Evolutionary conservation across 2,329 filamentous ascomycete species (phyloP), one percentile per base, ranked within the genome.

Genomic region (Colletotrichum horii): DNA sequence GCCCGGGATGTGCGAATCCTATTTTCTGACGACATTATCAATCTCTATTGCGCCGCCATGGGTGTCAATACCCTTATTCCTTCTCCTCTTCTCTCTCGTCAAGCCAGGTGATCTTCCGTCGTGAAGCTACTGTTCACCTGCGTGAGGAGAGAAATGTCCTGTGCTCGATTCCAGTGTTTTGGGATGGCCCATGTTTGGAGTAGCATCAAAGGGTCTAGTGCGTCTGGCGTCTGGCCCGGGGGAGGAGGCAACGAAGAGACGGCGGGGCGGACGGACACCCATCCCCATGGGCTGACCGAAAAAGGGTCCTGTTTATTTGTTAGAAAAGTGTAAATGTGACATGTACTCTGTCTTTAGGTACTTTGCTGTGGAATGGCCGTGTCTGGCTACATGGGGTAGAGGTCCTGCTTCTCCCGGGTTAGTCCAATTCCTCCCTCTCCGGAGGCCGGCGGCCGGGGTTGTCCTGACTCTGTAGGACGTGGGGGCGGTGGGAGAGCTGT

Each of bases 21-120:
- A 58, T 56, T 60, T 73, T 64, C 73, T 75, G 73, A 73, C 73
- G 69, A 68, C 73, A 75, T 72, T 55, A n/a, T 34, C 43, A 67
- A 48, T 68, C 38, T 72, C 19, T 22, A 60, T 72, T 43, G 73
- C 43, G 73, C 65, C 12, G n/a, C 55, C 62, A 68, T 64, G 64
- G 24, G 38, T 22, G 26, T 60, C 9, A 14, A 68, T 62, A 67
- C 72, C 62, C 62, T 32, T 55, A 19, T 28, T 22, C 6, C 16
- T 28, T 3, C 22, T n/a, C 19, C 28, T n/a, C 2, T 34, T 22
- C 4, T 14, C 43, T 48, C 6, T n/a, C 6, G 2, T 14, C n/a
- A 8, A 22, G n/a, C 43, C n/a, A 52, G 11, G n/a, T n/a, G 19
- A 48, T 48, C 19, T n/a, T 2, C 1, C 38, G 19, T 12, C 19